Conservation (phyloP, 345 rosid genomes). For the Iberis pinnata region DNA sequence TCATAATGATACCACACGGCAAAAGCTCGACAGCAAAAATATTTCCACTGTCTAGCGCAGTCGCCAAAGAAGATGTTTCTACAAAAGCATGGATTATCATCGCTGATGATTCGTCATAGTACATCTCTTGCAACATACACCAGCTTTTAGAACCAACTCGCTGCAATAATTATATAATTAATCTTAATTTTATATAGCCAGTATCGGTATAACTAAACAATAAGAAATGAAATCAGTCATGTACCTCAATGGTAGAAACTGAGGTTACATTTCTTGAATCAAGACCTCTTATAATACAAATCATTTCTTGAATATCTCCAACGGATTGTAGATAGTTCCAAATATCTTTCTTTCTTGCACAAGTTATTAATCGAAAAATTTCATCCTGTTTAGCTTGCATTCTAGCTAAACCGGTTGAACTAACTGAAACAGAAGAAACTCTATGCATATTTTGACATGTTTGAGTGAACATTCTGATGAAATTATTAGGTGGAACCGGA, state of each 20-base stretch:
- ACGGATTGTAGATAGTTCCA: conserved; percentile 36
- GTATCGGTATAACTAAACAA: not conserved
- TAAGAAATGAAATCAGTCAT: not conserved
- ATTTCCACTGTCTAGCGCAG: no score
- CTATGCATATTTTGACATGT: not conserved
- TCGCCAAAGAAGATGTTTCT: no score
- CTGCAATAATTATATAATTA: no score
- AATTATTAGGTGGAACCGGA: not conserved
- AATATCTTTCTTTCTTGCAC: conserved; percentile 29
- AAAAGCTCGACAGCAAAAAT: no score
- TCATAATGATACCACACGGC: no score
- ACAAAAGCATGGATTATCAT: no score
- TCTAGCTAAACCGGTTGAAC: conserved; percentile 43
- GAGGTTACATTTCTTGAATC: conserved; percentile 33
- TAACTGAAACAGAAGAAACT: conserved; percentile 30
- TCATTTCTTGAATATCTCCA: conserved; percentile 31
- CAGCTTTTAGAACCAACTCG: no score
- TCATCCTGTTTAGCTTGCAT: conserved; percentile 33
- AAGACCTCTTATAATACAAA: conserved; percentile 32
- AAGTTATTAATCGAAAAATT: conserved; percentile 38
- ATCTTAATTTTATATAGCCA: no score
- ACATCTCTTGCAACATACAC: no score
- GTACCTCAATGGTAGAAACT: conserved; percentile 37
- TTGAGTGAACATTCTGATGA: not conserved
- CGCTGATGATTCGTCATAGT: no score